Base-by-base conservation (phyloP, 768 basidiomycete species). In the Auriscalpium orientale region DNA sequence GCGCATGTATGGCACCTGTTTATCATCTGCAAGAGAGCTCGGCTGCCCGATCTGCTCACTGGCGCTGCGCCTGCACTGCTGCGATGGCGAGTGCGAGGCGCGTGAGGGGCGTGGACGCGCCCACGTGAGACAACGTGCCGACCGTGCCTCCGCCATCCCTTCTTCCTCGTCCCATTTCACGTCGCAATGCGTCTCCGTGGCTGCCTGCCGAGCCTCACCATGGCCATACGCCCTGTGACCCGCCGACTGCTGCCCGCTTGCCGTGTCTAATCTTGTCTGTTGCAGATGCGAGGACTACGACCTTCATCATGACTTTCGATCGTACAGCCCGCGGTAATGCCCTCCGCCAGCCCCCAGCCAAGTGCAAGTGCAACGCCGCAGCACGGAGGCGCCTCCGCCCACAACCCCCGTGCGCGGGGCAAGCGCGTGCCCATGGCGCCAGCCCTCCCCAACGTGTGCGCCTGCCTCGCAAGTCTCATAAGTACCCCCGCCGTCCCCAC, bases 1-100 rank as follows among this genome's bases (percentile, higher is more conserved):
- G 46, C 34, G 49, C 38, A 45, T 60, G 61, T 43, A 68, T 68
- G 72, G 70, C 66, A 53, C 63, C 63, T 60, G 62, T 58, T 59
- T 55, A 57, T 66, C 49, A 38, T n/a, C 28, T 28, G 4, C 28
- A 28, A 28, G 28, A 28, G 28, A 28, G 28, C 28, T 28, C 2
- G 28, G 28, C 28, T 22, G 40, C 44, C 21, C 47, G 45, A 59
- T 61, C 51, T 55, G 43, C 50, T 48, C 34, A 36, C 20, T 36
- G 58, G 35, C 33, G 22, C 13, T 55, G 54, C 46, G 52, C 49
- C 47, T 49, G 51, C 45, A 28, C 51, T 53, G 57, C 36, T 28
- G 38, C 18, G 28, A 28, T 28, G 28, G 57, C 44, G 44, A 28
- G 18, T 11, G 35, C 28, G 40, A 37, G 45, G 50, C 54, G 53